Conservation (phyloP, 768 basidiomycete species). For the Tricholoma matsutake region DNA sequence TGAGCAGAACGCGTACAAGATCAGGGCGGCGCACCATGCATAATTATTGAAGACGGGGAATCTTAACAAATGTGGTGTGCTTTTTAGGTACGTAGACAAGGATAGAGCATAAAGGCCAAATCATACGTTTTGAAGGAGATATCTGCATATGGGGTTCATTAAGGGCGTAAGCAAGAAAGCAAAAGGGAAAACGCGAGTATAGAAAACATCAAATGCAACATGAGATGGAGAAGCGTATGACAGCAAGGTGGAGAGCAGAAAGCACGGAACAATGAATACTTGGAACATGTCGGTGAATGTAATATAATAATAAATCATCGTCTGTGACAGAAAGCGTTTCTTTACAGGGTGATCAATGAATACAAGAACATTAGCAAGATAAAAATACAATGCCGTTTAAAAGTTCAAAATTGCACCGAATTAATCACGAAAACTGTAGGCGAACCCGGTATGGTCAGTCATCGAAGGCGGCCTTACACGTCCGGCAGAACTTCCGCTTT, state of each 20-base stretch:
- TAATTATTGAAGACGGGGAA: background rate
- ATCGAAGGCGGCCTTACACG: slow-evolving; percentile 62
- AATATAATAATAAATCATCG: slow-evolving; percentile 1
- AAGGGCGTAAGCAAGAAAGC: slow-evolving; percentile 12
- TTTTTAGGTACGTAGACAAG: slow-evolving; percentile 6
- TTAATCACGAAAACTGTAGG: slow-evolving; percentile 43
- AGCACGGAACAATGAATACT: slow-evolving; percentile 13
- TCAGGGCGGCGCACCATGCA: background rate
- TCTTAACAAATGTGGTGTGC: background rate
- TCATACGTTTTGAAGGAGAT: slow-evolving; percentile 4
- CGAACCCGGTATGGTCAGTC: slow-evolving; percentile 40
- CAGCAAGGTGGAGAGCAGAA: slow-evolving; percentile 13
- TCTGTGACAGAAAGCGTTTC: slow-evolving; percentile 6
- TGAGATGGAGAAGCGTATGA: slow-evolving; percentile 9
- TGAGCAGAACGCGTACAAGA: background rate
- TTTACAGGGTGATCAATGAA: slow-evolving; percentile 11
- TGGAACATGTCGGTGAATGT: background rate
- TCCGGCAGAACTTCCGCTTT: slow-evolving; percentile 55
- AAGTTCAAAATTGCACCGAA: slow-evolving; percentile 19
- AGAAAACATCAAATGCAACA: slow-evolving; percentile 10
- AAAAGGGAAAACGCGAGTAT: background rate
- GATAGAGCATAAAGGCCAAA: slow-evolving; percentile 16
- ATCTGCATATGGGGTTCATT: slow-evolving; percentile 5
- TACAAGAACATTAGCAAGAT: slow-evolving; percentile 18
- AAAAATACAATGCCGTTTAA: slow-evolving; percentile 8